A percentile compares a stretch with the other conserved stretches of the same genome.
phyloP scores from a whole-genome alignment of 2,329 filamentous ascomycete genomes.

The Paramyrothecium roridum region DNA sequence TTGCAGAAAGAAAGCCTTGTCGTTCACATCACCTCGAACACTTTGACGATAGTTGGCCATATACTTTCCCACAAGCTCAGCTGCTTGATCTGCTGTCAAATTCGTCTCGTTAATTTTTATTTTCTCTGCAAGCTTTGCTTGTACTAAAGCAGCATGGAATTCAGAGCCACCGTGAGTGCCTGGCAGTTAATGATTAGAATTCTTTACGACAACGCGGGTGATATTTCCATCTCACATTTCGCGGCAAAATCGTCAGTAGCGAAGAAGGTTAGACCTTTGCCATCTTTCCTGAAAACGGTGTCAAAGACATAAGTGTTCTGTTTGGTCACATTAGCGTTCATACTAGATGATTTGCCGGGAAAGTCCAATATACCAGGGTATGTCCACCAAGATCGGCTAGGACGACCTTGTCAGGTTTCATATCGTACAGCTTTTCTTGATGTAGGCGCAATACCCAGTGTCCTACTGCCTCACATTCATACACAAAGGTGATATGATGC shows the following conservation, averaged over 20 bases:
- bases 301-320: not conserved
- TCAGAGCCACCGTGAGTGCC: not conserved
- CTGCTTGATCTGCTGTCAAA: not conserved
- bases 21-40: not conserved
- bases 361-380: not conserved
- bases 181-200: not conserved
- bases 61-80: not conserved
- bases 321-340: not conserved
- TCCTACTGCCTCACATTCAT: constrained; percentile 1
- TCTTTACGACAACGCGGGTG: not conserved
- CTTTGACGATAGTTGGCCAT: not conserved
- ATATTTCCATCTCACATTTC: not conserved
- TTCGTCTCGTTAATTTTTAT: not conserved
- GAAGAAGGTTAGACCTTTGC: not conserved
- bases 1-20: not conserved
- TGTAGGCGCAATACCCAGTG: not conserved
- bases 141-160: not conserved
- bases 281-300: not conserved
- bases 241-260: not conserved
- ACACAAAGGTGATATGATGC: not conserved
- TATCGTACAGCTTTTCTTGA: not conserved
- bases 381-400: not conserved
- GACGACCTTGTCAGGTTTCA: not conserved
- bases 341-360: not conserved
- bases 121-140: not conserved